Conservation (phyloP, 345 rosid genomes). For the Populus simonii region DNA sequence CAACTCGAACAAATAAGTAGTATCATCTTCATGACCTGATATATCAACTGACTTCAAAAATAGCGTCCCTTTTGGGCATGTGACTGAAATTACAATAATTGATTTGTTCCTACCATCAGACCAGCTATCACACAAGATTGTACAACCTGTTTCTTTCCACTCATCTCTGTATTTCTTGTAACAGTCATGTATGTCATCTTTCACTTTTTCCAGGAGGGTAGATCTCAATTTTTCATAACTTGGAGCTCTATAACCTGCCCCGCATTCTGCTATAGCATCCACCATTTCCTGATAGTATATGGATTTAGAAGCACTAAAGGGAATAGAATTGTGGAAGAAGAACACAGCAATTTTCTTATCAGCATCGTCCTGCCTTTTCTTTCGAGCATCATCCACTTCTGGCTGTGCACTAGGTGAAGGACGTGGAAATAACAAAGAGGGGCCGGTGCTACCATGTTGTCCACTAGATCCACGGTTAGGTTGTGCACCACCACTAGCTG, state of each 20-base stretch:
- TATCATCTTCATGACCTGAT: conserved; percentile 30
- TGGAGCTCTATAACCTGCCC: conserved; percentile 26
- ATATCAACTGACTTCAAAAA: conserved; percentile 29
- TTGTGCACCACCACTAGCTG: conserved; percentile 42
- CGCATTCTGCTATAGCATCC: conserved; percentile 26
- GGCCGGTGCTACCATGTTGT: conserved; percentile 46
- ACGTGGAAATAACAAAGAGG: conserved; percentile 36
- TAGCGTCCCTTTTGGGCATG: conserved; percentile 25
- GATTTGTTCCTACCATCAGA: conserved; percentile 21
- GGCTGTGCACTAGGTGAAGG: conserved; percentile 31
- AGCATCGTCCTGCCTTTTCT: conserved; percentile 41
- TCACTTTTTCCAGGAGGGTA: conserved; percentile 18
- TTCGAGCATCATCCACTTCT: conserved; percentile 34
- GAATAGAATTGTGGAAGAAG: conserved; percentile 24
- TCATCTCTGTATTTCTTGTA: conserved; percentile 24
- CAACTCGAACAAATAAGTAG: conserved; percentile 26
- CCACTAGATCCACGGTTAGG: conserved; percentile 44
- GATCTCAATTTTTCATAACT: conserved; percentile 25
- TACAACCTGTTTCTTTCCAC: conserved; percentile 31
- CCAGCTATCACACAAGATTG: conserved; percentile 26
- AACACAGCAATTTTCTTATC: conserved; percentile 23
- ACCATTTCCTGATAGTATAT: conserved; percentile 28
- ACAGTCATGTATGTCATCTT: conserved; percentile 18
- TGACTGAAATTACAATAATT: conserved; percentile 16
- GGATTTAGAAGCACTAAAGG: conserved; percentile 21